Conservation (phyloP, 1,139 yeast genomes). For the Pneumocystis carinii region DNA sequence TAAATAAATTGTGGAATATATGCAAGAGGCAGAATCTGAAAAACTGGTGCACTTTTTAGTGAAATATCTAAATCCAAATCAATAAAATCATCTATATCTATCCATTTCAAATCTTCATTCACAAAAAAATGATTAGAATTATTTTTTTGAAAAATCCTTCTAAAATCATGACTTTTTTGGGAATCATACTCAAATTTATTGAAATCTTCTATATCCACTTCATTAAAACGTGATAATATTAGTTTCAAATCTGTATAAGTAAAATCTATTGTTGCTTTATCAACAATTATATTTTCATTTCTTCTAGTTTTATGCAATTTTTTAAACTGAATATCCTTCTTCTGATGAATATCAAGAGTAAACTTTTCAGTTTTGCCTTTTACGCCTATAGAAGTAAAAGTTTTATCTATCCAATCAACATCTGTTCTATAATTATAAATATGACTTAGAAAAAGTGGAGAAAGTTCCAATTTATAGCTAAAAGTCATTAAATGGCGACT, state of each 20-base stretch:
- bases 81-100: slow-evolving; percentile 63
- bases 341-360: slow-evolving; percentile 67
- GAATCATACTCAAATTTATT: slow-evolving; percentile 20
- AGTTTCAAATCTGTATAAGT: slow-evolving; percentile 59
- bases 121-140: slow-evolving; percentile 23
- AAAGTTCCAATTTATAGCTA: slow-evolving; percentile 59
- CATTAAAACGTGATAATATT: slow-evolving; percentile 51
- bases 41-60: slow-evolving; percentile 6
- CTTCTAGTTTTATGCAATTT: slow-evolving; percentile 42
- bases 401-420: slow-evolving; percentile 30
- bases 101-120: slow-evolving; percentile 49
- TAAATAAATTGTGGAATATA: slow-evolving; percentile 65
- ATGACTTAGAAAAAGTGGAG: slow-evolving; percentile 63
- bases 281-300: slow-evolving; percentile 49
- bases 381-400: slow-evolving; percentile 56
- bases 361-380: slow-evolving; percentile 58
- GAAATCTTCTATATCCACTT: slow-evolving; percentile 34
- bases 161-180: slow-evolving; percentile 23
- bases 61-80: slow-evolving; percentile 44
- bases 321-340: slow-evolving; percentile 46
- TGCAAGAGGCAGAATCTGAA: slow-evolving; percentile 45
- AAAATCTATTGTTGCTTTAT: slow-evolving; percentile 62
- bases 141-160: neutral
- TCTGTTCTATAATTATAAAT: slow-evolving; percentile 43
- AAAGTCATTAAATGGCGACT: slow-evolving; percentile 66